Percentiles rank a stretch among this genome's conserved stretches.
Conservation (phyloP, 1,284 basidiomycete species). For the Xerocomus tenax region DNA sequence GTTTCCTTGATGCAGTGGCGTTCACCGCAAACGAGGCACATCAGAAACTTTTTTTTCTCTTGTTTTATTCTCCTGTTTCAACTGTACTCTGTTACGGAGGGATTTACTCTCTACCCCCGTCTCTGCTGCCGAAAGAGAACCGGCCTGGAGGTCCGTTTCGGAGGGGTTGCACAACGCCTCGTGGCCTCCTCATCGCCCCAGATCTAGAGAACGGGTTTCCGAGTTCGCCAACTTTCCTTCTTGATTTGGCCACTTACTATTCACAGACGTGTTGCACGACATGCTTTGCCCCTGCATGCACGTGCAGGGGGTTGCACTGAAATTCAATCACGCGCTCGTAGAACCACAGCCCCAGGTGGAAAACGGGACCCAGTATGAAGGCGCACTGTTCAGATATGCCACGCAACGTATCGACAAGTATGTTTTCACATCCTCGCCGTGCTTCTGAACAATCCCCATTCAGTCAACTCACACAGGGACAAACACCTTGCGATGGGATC, state of each 20-base stretch:
- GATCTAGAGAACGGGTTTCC: constrained; percentile 10
- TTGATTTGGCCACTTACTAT: constrained; percentile 12
- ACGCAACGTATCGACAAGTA: not conserved
- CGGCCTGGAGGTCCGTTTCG: not conserved
- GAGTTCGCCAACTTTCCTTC: not conserved
- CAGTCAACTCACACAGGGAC: constrained; percentile 7
- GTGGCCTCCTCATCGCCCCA: constrained; percentile 7
- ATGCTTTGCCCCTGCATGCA: not conserved
- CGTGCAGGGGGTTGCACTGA: not conserved
- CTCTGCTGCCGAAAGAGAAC: not conserved
- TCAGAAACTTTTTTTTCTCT: not conserved
- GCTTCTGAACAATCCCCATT: not conserved
- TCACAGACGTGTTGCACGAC: not conserved
- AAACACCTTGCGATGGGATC: constrained; percentile 4
- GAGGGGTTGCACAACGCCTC: not conserved
- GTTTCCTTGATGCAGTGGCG: constrained; percentile 7
- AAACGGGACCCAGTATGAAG: not conserved
- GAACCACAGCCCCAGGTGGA: not conserved
- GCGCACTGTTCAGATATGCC: not conserved
- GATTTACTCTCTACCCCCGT: not conserved
- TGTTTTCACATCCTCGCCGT: not conserved
- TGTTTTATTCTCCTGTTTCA: not conserved
- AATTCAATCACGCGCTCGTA: constrained; percentile 5
- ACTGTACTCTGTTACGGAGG: not conserved
- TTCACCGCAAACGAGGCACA: not conserved